Evolutionary conservation across 768 basidiomycete genomes (phyloP).

Genomic region (Suillus subluteus): DNA sequence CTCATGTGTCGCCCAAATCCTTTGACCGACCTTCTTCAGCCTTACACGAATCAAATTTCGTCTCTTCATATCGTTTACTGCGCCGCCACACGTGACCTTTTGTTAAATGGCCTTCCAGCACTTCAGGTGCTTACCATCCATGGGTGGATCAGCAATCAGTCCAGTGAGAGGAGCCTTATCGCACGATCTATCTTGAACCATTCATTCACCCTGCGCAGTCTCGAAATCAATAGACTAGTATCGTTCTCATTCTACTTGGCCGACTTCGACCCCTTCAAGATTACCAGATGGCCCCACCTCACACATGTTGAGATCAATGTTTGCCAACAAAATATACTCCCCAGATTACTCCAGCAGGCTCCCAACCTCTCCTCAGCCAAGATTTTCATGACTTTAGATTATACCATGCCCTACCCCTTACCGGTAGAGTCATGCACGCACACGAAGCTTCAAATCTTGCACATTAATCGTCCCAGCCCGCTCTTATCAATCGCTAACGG

Average conservation of each 20-base stretch:
- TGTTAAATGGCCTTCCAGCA: constrained; percentile 21
- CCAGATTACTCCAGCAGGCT: constrained; percentile 4
- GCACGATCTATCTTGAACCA: constrained; percentile 12
- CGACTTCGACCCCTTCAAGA: constrained; percentile 15
- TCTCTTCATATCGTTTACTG: constrained; percentile 7
- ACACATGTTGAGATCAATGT: constrained; percentile 15
- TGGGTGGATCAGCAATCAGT: neutral
- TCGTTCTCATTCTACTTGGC: neutral
- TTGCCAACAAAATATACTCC: neutral
- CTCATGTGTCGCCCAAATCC: constrained; percentile 7
- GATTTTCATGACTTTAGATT: constrained; percentile 3
- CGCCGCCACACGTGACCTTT: constrained; percentile 14
- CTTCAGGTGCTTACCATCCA: constrained; percentile 25
- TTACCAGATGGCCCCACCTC: constrained; percentile 23
- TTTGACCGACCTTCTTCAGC: constrained; percentile 15
- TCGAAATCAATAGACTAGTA: constrained; percentile 8
- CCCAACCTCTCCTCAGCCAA: constrained; percentile 1
- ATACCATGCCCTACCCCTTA: neutral
- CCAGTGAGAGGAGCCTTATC: neutral
- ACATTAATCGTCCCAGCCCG: neutral
- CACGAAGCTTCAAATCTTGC: constrained; percentile 16
- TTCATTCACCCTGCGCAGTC: constrained; percentile 17
- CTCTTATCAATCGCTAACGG: neutral
- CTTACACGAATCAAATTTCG: constrained; percentile 19
- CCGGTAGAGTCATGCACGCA: constrained; percentile 12